A percentile compares a stretch with the other conserved stretches of the same genome.
Conservation (phyloP, 1,284 basidiomycete genomes). For the Ceratobasidium sp. region DNA sequence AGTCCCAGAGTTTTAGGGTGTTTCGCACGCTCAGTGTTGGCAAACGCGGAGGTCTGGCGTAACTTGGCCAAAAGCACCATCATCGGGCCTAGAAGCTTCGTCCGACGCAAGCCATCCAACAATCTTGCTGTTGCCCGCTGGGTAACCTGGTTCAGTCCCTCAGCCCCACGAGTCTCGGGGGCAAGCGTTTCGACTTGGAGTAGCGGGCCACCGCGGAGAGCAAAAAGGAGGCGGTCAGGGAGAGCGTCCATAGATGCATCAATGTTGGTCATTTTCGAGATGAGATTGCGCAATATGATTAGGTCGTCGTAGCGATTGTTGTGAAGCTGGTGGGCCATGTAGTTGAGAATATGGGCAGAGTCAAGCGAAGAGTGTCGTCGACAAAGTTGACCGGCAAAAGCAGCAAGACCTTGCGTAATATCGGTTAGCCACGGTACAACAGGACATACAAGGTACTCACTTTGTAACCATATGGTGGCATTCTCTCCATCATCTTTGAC, state of each 20-base stretch:
- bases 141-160: constrained; percentile 33
- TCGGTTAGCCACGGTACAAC: constrained; percentile 38
- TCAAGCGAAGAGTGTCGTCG: constrained; percentile 82
- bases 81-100: constrained; percentile 36
- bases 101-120: constrained; percentile 36
- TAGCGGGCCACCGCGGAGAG: constrained; percentile 89
- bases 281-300: constrained; percentile 89
- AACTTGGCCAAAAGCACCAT: constrained; percentile 37
- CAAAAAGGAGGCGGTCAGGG: constrained; percentile 86
- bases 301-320: constrained; percentile 88
- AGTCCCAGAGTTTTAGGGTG: constrained; percentile 87
- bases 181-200: constrained; percentile 88
- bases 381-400: constrained; percentile 88
- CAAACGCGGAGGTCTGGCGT: constrained; percentile 37
- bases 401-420: constrained; percentile 74
- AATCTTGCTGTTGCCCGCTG: constrained; percentile 30
- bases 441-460: constrained; percentile 61
- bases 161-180: constrained; percentile 72
- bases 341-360: constrained; percentile 85
- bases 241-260: constrained; percentile 85
- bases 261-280: constrained; percentile 95
- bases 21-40: constrained; percentile 36
- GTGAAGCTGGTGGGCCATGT: constrained; percentile 90
- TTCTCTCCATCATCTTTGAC: constrained; percentile 95
- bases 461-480: constrained; percentile 92